These are phyloP conservation scores for Cavenderia fasciculata DNA, from an alignment of 78 protist genomes.

Conservation along the genomic window DNA sequence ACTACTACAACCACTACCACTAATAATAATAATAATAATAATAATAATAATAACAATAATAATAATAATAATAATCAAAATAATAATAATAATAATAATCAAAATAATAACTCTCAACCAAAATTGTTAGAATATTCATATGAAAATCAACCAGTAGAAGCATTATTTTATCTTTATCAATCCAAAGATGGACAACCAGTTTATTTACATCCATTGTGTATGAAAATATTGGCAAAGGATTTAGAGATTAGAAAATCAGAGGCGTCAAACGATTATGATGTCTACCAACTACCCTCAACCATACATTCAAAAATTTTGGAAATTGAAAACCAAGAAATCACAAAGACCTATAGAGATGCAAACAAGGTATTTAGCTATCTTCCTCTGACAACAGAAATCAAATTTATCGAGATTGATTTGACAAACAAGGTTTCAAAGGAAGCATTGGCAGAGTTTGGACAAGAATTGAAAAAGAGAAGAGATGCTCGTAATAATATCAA, in stretches of 20 bases:
- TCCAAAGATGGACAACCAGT: slow-evolving; percentile 61
- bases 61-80: background rate
- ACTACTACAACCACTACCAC: background rate
- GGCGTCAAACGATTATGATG: background rate
- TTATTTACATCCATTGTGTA: slow-evolving; percentile 57
- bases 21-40: background rate
- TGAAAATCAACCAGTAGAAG: slow-evolving; percentile 38
- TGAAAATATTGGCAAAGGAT: slow-evolving; percentile 37
- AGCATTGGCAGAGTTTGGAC: slow-evolving; percentile 11
- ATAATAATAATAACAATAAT: background rate
- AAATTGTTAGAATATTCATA: background rate
- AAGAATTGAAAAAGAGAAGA: slow-evolving; percentile 8
- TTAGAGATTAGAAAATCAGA: background rate
- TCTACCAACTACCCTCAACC: background rate
- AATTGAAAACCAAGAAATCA: slow-evolving; percentile 18
- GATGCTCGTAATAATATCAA: slow-evolving; percentile 13
- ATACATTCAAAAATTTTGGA: slow-evolving; percentile 16
- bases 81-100: background rate
- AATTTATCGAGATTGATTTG: slow-evolving; percentile 58
- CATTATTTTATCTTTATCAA: slow-evolving; percentile 40
- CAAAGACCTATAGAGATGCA: background rate
- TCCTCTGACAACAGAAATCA: slow-evolving; percentile 13
- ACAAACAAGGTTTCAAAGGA: background rate
- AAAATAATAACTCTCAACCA: background rate
- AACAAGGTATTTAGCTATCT: slow-evolving; percentile 15